Percentiles rank a stretch among this genome's conserved stretches.
These are phyloP conservation scores for Aureobasidium sp. DNA, from an alignment of 2,329 filamentous ascomycete genomes.

Conservation along the genomic window DNA sequence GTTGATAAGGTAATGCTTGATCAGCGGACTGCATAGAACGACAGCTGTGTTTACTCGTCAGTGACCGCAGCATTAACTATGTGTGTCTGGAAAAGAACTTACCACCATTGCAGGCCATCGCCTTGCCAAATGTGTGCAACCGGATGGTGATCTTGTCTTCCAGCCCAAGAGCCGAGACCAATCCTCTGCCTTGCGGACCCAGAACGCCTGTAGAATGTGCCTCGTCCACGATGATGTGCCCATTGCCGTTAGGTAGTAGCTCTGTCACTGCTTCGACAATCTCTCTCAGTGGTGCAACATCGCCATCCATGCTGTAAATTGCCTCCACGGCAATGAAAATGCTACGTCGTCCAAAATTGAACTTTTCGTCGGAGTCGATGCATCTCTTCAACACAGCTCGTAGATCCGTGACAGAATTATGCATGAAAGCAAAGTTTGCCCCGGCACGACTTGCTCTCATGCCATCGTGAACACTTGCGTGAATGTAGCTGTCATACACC, in stretches of 20 bases:
- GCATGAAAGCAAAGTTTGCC: conserved; percentile 43
- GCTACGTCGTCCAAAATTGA: conserved; percentile 36
- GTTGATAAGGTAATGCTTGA: conserved; percentile 61
- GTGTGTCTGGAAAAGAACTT: conserved; percentile 20
- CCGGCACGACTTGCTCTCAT: conserved; percentile 57
- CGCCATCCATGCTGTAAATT: conserved; percentile 74
- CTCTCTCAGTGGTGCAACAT: conserved; percentile 55
- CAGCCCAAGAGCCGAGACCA: conserved; percentile 50
- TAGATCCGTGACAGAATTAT: conserved; percentile 43
- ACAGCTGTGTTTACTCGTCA: conserved; percentile 37
- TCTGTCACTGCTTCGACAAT: conserved; percentile 51
- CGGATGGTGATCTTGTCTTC: conserved; percentile 49
- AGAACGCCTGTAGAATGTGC: conserved; percentile 58
- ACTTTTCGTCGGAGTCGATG: conserved; percentile 20
- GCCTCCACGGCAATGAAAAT: conserved; percentile 62
- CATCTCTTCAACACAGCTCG: conserved; percentile 22
- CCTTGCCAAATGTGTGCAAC: conserved; percentile 60
- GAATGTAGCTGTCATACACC: conserved; percentile 66
- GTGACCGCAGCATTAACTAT: background rate
- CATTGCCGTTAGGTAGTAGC: conserved; percentile 49
- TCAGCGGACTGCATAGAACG: conserved; percentile 52
- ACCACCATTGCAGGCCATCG: conserved; percentile 62
- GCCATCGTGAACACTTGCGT: conserved; percentile 71
- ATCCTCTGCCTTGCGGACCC: conserved; percentile 47
- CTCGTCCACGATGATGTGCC: conserved; percentile 58